These are phyloP conservation scores for Phlebiopsis flavidoalba DNA, from an alignment of 768 basidiomycete species.

Conservation along the genomic window DNA sequence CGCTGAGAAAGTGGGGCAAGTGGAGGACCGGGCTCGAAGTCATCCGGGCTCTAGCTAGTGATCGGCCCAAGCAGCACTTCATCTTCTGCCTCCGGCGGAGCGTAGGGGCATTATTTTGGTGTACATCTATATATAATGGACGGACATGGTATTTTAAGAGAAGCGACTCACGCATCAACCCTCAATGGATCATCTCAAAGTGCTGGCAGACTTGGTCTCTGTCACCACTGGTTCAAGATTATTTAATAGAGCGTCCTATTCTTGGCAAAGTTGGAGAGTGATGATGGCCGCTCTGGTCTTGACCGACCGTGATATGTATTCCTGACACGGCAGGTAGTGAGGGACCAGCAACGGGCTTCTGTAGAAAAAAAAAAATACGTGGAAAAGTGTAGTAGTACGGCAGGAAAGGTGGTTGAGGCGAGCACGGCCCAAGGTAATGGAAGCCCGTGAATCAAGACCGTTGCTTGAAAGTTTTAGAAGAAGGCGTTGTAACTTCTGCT, in stretches of 20 bases:
- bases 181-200: not conserved
- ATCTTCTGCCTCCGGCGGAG: not conserved
- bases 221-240: not conserved
- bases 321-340: too few species aligned
- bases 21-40: slow-evolving; percentile 56
- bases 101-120: not conserved
- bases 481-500: not conserved
- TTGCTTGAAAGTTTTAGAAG: too few species aligned
- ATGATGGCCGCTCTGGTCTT: not conserved
- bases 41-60: not conserved
- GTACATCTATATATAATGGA: slow-evolving; percentile 1
- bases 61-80: not conserved
- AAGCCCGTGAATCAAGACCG: not conserved
- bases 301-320: too few species aligned
- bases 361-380: not conserved
- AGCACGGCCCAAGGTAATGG: not conserved
- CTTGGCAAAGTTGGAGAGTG: not conserved
- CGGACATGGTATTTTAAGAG: not conserved
- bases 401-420: not conserved
- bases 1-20: slow-evolving; percentile 73
- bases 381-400: not conserved
- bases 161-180: slow-evolving; percentile 1
- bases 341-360: not conserved
- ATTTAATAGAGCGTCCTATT: not conserved
- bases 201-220: not conserved